phyloP scores from a whole-genome alignment of 345 rosid species.

The Triadica sebifera region DNA sequence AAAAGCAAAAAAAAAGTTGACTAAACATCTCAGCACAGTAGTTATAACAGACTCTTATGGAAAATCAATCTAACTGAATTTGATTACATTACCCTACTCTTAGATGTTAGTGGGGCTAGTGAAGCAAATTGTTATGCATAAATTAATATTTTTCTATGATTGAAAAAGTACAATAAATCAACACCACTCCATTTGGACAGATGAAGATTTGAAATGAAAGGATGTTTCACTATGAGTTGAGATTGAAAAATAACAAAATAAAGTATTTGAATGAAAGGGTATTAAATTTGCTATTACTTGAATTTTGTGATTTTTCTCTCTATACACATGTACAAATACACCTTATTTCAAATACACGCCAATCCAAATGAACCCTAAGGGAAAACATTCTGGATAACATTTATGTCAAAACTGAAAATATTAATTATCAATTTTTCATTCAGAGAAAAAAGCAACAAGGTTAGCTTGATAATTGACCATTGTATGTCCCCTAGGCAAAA shows the following conservation, averaged over 20 bases:
- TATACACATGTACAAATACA: background rate
- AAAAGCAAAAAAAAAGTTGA: conserved; percentile 21
- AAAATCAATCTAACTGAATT: background rate
- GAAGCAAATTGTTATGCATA: background rate
- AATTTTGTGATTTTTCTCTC: background rate
- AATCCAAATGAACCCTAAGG: background rate
- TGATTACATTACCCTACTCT: background rate
- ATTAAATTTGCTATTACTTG: background rate
- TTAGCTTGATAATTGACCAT: background rate
- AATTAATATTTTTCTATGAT: background rate
- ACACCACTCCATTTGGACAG: too few species aligned
- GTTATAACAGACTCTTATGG: background rate
- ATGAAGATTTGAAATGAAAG: too few species aligned
- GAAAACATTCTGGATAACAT: background rate
- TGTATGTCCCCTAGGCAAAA: background rate
- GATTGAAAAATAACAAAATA: background rate
- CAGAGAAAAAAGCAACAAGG: background rate
- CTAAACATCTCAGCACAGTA: conserved; percentile 2
- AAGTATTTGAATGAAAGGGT: background rate
- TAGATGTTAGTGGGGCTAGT: background rate
- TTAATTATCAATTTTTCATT: background rate
- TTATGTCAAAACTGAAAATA: background rate
- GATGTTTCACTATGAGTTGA: too few species aligned
- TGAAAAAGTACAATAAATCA: background rate
- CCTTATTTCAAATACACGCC: background rate